A percentile compares a stretch with the other conserved stretches of the same genome.
Evolutionary conservation across 2,329 filamentous ascomycete species (phyloP).

Genomic region (Epichloe brachyelytri): DNA sequence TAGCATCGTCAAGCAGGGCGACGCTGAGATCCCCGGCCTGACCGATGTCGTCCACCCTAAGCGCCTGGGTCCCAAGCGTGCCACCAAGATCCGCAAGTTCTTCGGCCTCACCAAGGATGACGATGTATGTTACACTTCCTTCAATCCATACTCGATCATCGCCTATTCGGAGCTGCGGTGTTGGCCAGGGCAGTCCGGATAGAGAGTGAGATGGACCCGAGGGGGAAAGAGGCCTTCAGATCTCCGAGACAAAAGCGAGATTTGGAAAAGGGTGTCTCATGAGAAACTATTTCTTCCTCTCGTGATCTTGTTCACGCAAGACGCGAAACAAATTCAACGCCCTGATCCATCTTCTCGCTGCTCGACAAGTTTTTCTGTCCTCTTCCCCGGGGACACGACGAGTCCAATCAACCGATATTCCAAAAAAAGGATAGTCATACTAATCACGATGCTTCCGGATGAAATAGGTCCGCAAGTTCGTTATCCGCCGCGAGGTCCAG

Average conservation of each 20-base stretch:
- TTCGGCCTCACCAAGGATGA: constrained; percentile 99
- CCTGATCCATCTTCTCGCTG: neutral
- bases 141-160: constrained; percentile 48
- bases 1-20: constrained; percentile 95
- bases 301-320: neutral
- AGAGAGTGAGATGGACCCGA: constrained; percentile 44
- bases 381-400: constrained; percentile 10
- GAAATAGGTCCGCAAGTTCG: constrained; percentile 90
- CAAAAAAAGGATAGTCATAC: constrained; percentile 12
- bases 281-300: neutral
- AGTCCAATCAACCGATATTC: constrained; percentile 1
- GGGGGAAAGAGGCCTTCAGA: neutral
- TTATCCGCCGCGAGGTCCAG: constrained; percentile 96
- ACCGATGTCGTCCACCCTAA: constrained; percentile 98
- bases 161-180: constrained; percentile 49
- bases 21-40: constrained; percentile 82
- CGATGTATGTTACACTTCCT: constrained; percentile 72
- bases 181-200: constrained; percentile 32
- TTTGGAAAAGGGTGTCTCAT: neutral
- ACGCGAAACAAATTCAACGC: neutral
- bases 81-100: constrained; percentile 99
- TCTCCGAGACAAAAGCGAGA: neutral
- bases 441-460: constrained; percentile 22
- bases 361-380: neutral
- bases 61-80: constrained; percentile 98